phyloP scores from a whole-genome alignment of 257 asterid species.

The Przewalskia tangutica region DNA sequence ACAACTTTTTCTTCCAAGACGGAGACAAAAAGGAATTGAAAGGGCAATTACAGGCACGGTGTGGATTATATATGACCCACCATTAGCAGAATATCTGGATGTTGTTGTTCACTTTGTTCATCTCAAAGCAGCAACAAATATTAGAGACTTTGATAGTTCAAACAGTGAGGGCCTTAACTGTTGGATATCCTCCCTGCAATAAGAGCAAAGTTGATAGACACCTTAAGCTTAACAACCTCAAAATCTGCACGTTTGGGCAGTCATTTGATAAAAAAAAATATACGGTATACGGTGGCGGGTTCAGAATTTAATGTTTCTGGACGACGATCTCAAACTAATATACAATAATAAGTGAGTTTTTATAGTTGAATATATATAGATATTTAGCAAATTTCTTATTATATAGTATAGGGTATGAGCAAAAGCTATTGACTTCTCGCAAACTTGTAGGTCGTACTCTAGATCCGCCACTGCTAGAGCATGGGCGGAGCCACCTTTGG shows the following conservation, averaged over 20 bases:
- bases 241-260: background rate
- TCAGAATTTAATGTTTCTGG: background rate
- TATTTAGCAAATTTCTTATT: background rate
- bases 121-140: background rate
- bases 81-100: constrained; percentile 34
- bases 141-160: constrained; percentile 16
- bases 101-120: constrained; percentile 8
- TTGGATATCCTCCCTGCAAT: constrained; percentile 20
- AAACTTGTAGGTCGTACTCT: too few species aligned
- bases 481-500: too few species aligned
- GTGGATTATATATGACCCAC: constrained; percentile 24
- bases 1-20: background rate
- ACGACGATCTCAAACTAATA: background rate
- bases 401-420: background rate
- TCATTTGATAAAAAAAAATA: background rate
- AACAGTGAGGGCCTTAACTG: constrained; percentile 22
- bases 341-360: background rate
- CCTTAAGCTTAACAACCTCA: background rate
- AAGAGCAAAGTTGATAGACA: constrained; percentile 15
- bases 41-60: constrained; percentile 14
- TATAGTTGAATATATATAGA: background rate
- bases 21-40: background rate
- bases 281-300: fast-evolving
- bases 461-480: too few species aligned
- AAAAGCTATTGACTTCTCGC: background rate